A percentile compares a stretch with the other conserved stretches of the same genome.
phyloP scores from a whole-genome alignment of 805 yeast genomes.

The Candida ovalis region DNA sequence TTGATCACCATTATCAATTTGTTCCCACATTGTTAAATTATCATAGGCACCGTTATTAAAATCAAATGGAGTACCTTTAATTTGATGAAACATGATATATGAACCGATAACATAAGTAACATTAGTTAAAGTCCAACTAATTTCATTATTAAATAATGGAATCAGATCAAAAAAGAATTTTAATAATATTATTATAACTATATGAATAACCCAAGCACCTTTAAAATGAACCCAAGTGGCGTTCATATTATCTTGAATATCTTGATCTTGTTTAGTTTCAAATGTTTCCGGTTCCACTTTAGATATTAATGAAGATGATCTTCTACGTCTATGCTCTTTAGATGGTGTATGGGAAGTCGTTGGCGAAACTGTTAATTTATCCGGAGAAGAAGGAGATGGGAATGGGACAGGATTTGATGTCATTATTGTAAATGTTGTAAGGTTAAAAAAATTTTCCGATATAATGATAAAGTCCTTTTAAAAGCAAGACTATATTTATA shows the following conservation, averaged over 20 bases:
- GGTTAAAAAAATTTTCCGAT: too few relatives aligned
- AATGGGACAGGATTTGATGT: constrained; percentile 28
- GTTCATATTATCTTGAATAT: constrained; percentile 81
- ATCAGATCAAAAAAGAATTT: constrained; percentile 75
- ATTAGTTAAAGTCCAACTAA: constrained; percentile 93
- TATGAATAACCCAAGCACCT: constrained; percentile 95
- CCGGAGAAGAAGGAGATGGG: constrained; percentile 32
- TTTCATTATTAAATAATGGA: constrained; percentile 76
- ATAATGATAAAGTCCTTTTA: background rate
- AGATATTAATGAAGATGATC: constrained; percentile 86
- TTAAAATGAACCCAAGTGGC: constrained; percentile 95
- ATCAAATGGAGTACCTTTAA: constrained; percentile 96
- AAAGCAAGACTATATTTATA: too few relatives aligned
- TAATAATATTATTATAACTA: constrained; percentile 72
- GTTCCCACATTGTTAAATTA: constrained; percentile 98
- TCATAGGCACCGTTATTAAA: constrained; percentile 96
- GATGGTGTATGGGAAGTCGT: constrained; percentile 26
- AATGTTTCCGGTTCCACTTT: constrained; percentile 91
- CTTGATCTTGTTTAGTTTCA: constrained; percentile 90
- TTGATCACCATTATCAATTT: constrained; percentile 83
- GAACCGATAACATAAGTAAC: constrained; percentile 86
- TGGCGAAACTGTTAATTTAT: constrained; percentile 32
- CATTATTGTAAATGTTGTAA: constrained; percentile 2
- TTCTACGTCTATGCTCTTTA: constrained; percentile 45
- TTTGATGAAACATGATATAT: constrained; percentile 93